phyloP scores from a whole-genome alignment of 768 basidiomycete species.

The Mycena kentingensis region DNA sequence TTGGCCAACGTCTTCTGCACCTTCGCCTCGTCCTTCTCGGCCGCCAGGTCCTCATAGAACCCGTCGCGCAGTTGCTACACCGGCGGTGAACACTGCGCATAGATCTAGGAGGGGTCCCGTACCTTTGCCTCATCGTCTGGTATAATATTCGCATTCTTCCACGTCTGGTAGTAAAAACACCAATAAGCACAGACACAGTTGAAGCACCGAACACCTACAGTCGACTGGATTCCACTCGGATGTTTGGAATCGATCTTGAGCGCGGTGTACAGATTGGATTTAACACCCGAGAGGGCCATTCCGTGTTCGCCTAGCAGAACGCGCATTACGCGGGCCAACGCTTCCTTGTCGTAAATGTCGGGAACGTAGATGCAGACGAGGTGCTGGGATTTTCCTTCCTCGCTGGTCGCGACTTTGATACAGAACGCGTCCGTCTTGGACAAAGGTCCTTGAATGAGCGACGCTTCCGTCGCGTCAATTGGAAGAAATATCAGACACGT shows the following conservation, averaged over 20 bases:
- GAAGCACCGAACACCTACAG: slow-evolving; percentile 42
- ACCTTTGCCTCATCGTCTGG: slow-evolving; percentile 67
- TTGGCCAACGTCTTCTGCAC: neutral
- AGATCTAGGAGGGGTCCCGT: neutral
- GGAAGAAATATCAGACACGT: neutral
- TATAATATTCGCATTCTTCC: slow-evolving; percentile 65
- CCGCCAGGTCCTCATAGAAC: slow-evolving; percentile 50
- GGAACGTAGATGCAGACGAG: slow-evolving; percentile 74
- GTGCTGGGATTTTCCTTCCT: slow-evolving; percentile 56
- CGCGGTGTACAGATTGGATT: slow-evolving; percentile 67
- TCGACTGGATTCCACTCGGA: slow-evolving; percentile 68
- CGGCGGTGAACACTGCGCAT: neutral
- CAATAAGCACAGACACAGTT: slow-evolving; percentile 4
- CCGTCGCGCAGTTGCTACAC: slow-evolving; percentile 64
- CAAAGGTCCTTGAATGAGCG: slow-evolving; percentile 64
- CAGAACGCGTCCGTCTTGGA: slow-evolving; percentile 54
- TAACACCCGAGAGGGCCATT: slow-evolving; percentile 65
- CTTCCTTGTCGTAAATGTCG: slow-evolving; percentile 65
- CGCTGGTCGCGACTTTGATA: slow-evolving; percentile 70
- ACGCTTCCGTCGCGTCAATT: slow-evolving; percentile 41
- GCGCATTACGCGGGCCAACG: slow-evolving; percentile 69
- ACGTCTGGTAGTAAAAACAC: slow-evolving; percentile 53
- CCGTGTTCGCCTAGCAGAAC: slow-evolving; percentile 68
- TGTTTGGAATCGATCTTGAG: slow-evolving; percentile 77
- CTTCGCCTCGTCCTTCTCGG: slow-evolving; percentile 15